Conservation (phyloP, 768 basidiomycete genomes). For the Leccinum imitatum region DNA sequence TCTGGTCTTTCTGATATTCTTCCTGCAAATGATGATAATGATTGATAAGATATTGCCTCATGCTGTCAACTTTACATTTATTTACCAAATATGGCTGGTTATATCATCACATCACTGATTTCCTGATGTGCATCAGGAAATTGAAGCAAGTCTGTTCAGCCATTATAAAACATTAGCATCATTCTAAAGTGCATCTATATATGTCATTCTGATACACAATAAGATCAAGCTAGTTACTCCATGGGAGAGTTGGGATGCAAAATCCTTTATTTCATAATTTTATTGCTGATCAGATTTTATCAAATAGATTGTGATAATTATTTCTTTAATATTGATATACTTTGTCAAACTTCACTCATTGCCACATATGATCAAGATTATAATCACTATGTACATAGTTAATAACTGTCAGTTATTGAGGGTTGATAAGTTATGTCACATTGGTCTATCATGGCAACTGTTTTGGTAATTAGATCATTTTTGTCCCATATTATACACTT, state of each 20-base stretch:
- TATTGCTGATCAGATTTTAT: background rate
- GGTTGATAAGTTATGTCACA: background rate
- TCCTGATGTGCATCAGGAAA: background rate
- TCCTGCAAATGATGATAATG: too few relatives aligned
- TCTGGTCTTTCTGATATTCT: too few relatives aligned
- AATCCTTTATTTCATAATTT: background rate
- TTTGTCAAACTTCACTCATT: background rate
- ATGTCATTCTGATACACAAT: background rate
- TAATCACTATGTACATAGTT: too few relatives aligned
- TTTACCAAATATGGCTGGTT: too few relatives aligned
- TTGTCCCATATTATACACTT: too few relatives aligned
- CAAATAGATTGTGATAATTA: background rate
- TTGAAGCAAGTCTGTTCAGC: background rate
- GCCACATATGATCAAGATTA: background rate
- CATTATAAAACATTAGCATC: background rate
- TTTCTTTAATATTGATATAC: background rate
- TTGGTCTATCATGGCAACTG: background rate
- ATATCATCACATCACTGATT: too few relatives aligned
- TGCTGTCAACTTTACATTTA: too few relatives aligned
- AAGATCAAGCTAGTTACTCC: background rate
- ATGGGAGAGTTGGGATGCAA: background rate
- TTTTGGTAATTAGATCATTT: background rate
- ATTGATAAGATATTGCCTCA: too few relatives aligned
- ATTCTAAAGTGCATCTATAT: background rate
- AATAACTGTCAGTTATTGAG: background rate